These are phyloP conservation scores for Suhomyces taliae DNA, from an alignment of 1,139 yeast species.

Conservation along the genomic window DNA sequence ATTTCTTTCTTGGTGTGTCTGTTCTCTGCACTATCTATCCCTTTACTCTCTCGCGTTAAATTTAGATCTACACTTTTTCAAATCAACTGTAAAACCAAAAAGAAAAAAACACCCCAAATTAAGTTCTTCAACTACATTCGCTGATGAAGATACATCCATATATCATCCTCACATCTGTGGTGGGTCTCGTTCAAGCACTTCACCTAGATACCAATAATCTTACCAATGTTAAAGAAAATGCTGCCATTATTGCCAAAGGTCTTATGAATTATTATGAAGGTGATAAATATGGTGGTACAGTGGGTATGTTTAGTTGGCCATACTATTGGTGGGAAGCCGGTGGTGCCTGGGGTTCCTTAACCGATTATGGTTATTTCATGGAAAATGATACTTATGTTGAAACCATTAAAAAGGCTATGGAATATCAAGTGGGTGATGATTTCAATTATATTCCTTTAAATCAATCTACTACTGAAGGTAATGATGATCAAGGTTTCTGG, in stretches of 20 bases:
- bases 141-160: slow-evolving; percentile 7
- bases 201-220: slow-evolving; percentile 40
- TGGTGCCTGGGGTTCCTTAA: slow-evolving; percentile 77
- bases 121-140: slow-evolving; percentile 1
- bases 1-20: not conserved
- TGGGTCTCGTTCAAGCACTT: slow-evolving; percentile 18
- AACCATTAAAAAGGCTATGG: slow-evolving; percentile 56
- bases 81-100: not conserved
- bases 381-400: slow-evolving; percentile 59
- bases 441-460: slow-evolving; percentile 73
- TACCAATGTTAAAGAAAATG: slow-evolving; percentile 46
- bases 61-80: not conserved
- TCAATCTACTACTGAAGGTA: slow-evolving; percentile 79
- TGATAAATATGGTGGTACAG: slow-evolving; percentile 60
- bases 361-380: slow-evolving; percentile 67
- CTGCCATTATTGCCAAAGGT: slow-evolving; percentile 60
- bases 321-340: slow-evolving; percentile 97
- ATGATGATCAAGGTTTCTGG: slow-evolving; percentile 94
- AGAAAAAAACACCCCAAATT: too few species aligned
- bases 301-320: slow-evolving; percentile 75
- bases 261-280: slow-evolving; percentile 75
- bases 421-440: slow-evolving; percentile 65
- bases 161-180: slow-evolving; percentile 4
- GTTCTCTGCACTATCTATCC: not conserved
- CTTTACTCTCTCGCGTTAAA: slow-evolving; percentile 1